Conservation (phyloP, 2,329 filamentous ascomycete species). For the Setomelanomma holmii region DNA sequence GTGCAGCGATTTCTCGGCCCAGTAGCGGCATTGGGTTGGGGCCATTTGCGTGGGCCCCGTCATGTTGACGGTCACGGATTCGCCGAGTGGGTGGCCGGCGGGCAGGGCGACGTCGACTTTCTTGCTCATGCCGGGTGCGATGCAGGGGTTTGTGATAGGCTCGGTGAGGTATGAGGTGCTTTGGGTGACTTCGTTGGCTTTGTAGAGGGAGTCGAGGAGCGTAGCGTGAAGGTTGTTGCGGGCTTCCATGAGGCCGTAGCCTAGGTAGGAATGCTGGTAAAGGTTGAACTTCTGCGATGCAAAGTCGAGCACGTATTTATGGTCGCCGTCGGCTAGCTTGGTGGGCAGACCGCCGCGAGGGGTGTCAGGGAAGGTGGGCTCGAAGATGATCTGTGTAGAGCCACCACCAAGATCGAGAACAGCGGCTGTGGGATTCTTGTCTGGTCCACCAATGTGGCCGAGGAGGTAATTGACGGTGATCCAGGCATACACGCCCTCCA, state of each 20-base stretch:
- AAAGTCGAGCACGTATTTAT: constrained; percentile 93
- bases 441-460: constrained; percentile 93
- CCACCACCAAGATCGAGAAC: constrained; percentile 96
- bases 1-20: constrained; percentile 88
- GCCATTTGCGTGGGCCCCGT: constrained; percentile 78
- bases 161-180: constrained; percentile 70
- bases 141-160: constrained; percentile 83
- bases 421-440: constrained; percentile 88
- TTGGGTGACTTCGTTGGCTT: constrained; percentile 59
- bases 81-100: constrained; percentile 70
- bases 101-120: constrained; percentile 75
- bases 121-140: constrained; percentile 79
- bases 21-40: constrained; percentile 84
- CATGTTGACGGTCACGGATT: constrained; percentile 78
- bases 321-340: constrained; percentile 85
- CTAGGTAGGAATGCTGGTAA: constrained; percentile 98
- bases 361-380: constrained; percentile 85
- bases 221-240: constrained; percentile 82
- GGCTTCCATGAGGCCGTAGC: constrained; percentile 95
- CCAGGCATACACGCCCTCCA: constrained; percentile 98
- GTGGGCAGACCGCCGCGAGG: constrained; percentile 81
- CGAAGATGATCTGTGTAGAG: constrained; percentile 97
- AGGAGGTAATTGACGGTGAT: constrained; percentile 99
- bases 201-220: constrained; percentile 75
- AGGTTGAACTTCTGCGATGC: constrained; percentile 89